phyloP scores from a whole-genome alignment of 2,329 filamentous ascomycete species.

The Trichoderma sp. region DNA sequence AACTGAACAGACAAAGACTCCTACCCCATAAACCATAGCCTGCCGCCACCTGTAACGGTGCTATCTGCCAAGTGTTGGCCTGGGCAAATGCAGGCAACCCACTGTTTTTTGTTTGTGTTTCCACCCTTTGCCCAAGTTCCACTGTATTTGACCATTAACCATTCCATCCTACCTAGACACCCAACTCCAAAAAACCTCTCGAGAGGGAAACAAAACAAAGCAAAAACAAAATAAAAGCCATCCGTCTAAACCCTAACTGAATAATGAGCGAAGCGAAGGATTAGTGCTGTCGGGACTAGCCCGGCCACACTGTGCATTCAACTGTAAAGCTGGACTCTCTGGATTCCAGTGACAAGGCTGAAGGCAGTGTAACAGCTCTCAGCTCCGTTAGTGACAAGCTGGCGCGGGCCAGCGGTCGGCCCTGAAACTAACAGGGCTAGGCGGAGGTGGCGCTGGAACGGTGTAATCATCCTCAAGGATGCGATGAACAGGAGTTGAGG shows the following conservation, averaged over 20 bases:
- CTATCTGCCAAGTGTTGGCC: not conserved
- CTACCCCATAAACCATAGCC: not conserved
- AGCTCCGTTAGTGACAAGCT: slow-evolving; percentile 27
- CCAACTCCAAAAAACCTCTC: slow-evolving; percentile 13
- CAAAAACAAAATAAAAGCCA: not conserved
- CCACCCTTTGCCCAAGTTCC: not conserved
- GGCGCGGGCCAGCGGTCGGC: slow-evolving; percentile 52
- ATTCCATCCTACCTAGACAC: slow-evolving; percentile 11
- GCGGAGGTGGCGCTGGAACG: slow-evolving; percentile 62
- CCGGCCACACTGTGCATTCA: not conserved
- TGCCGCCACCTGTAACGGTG: not conserved
- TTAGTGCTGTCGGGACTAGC: not conserved
- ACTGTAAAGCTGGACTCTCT: not conserved
- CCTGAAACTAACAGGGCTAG: slow-evolving; percentile 61
- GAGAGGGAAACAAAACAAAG: not conserved
- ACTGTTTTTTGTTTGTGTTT: slow-evolving; percentile 1
- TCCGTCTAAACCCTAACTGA: slow-evolving; percentile 18
- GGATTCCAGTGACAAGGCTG: slow-evolving; percentile 7
- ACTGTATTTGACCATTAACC: slow-evolving; percentile 2
- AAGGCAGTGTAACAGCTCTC: slow-evolving; percentile 13
- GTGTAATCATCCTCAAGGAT: slow-evolving; percentile 59
- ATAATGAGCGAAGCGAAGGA: not conserved
- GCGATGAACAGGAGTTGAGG: slow-evolving; percentile 46
- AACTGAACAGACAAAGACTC: slow-evolving; percentile 1
- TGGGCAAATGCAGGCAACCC: slow-evolving; percentile 4